Conservation (phyloP, 1,139 yeast genomes). For the Saccharomycopsis hybrid region DNA sequence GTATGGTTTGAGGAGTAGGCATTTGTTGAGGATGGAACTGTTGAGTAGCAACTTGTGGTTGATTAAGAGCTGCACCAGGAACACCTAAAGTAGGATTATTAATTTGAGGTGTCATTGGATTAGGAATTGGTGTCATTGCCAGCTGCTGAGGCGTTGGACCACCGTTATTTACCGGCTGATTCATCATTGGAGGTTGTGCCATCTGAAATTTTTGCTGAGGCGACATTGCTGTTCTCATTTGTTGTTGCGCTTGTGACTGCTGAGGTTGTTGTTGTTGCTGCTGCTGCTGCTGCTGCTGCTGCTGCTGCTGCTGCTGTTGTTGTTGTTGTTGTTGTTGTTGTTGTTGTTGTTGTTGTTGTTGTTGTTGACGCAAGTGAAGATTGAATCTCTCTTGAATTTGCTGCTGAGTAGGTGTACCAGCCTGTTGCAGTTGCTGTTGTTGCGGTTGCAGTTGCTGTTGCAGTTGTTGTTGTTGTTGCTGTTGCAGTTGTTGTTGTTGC, state of each 20-base stretch:
- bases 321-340: conserved; percentile 4
- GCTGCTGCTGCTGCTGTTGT: conserved; percentile 9
- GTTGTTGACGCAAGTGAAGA: background rate
- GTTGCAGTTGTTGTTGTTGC: conserved; percentile 9
- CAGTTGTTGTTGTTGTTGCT: conserved; percentile 12
- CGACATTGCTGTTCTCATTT: background rate
- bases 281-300: conserved; percentile 14
- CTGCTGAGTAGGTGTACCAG: background rate
- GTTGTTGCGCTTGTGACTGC: no score
- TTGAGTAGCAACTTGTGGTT: conserved; percentile 2
- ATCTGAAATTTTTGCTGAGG: conserved; percentile 5
- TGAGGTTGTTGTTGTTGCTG: conserved; percentile 9
- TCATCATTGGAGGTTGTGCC: conserved; percentile 4
- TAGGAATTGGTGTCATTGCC: conserved; percentile 6
- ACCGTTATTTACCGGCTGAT: conserved; percentile 1
- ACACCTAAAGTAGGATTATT: conserved; percentile 1
- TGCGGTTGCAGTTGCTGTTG: conserved; percentile 11
- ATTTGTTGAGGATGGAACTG: conserved; percentile 7
- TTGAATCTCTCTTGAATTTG: background rate
- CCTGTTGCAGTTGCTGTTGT: conserved; percentile 6
- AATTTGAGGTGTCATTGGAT: conserved; percentile 10
- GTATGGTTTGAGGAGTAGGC: conserved; percentile 1
- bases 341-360: conserved; percentile 2
- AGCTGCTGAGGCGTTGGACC: background rate
- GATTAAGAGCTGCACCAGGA: conserved; percentile 2